Percentiles rank a stretch among this genome's conserved stretches.
phyloP scores from a whole-genome alignment of 1,284 basidiomycete species.

The Papiliotrema terrestris region DNA sequence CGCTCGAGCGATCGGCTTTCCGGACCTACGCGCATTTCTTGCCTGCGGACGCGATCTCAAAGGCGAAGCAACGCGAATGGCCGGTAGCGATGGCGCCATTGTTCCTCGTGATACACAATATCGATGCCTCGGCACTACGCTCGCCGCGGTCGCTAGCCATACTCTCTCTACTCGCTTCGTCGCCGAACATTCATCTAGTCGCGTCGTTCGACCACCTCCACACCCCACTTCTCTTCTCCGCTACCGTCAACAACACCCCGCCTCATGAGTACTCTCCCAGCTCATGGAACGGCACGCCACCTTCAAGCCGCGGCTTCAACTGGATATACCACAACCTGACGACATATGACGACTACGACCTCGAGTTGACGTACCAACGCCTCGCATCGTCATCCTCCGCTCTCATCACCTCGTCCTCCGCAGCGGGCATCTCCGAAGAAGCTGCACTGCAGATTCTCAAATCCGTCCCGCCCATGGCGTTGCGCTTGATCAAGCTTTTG shows the following conservation, averaged over 20 bases:
- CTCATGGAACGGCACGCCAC: conserved; percentile 20
- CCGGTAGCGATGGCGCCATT: conserved; percentile 52
- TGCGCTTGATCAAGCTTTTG: conserved; percentile 69
- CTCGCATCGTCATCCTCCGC: conserved; percentile 23
- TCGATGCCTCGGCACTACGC: conserved; percentile 71
- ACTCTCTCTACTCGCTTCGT: conserved; percentile 66
- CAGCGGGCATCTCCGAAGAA: conserved; percentile 62
- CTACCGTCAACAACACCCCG: conserved; percentile 32
- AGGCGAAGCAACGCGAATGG: conserved; percentile 42
- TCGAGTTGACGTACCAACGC: conserved; percentile 60
- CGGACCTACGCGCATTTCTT: conserved; percentile 63
- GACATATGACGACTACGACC: conserved; percentile 74
- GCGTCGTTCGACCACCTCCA: conserved; percentile 83
- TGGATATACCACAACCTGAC: conserved; percentile 87
- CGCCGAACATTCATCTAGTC: conserved; percentile 69
- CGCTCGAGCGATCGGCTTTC: conserved; percentile 60
- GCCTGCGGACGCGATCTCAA: conserved; percentile 24
- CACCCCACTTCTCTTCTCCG: conserved; percentile 66
- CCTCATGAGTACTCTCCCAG: conserved; percentile 17
- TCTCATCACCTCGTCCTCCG: conserved; percentile 16
- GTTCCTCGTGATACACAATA: conserved; percentile 79
- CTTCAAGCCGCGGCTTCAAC: conserved; percentile 57
- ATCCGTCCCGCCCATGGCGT: conserved; percentile 80
- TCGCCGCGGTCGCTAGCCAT: conserved; percentile 55
- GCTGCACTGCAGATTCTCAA: conserved; percentile 78